Evolutionary conservation across 2,329 filamentous ascomycete species (phyloP), one percentile per base, ranked within the genome.

Genomic region (Trichophyton rubrum): DNA sequence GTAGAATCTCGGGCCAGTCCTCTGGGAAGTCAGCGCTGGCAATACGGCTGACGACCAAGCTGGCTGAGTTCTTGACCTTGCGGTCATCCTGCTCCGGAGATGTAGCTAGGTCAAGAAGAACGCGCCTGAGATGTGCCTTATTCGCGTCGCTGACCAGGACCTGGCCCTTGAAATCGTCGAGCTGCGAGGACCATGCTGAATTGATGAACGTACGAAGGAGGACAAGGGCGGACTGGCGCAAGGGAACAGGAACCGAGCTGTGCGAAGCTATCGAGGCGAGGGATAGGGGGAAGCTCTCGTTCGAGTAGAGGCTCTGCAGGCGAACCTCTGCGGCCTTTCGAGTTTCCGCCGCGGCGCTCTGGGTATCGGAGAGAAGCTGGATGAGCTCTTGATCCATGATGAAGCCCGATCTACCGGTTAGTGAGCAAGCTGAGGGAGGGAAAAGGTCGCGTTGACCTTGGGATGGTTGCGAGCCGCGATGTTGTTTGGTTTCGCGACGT

Each of bases 1-100:
- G 89, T 33, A 99, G 83, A 49, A 99, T 83, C 66, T 84, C 83
- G n/a, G 91, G 90, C 93, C 93, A 99, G 68, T 91, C 83, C 62
- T 96, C 90, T 59, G 93, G 93, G 71, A 95, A 97, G 77, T 99
- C 93, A 69, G 86, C 84, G 64, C 85, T 87, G 61, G 93, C 93
- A 67, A 99, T 95, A 77, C 96, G 97, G 78, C 90, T 92, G 64
- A 96, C 89, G 3, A 87, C 85, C 66, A 85, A 89, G 79, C 90
- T 95, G 58, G 92, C 89, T n/a, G 88, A 85, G 60, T 86, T 83
- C 78, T 93, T 93, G 70, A 96, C 86, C 75, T 89, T 96, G 67
- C 90, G 84, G 70, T 96, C 89, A 40, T 82, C 77, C 33, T 84
- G 83, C 61, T 88, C 86, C 47, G 80, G 78, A 62, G 83, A 87